Base-by-base conservation (phyloP, 257 asterid species). In the Rubia yunnanensis region DNA sequence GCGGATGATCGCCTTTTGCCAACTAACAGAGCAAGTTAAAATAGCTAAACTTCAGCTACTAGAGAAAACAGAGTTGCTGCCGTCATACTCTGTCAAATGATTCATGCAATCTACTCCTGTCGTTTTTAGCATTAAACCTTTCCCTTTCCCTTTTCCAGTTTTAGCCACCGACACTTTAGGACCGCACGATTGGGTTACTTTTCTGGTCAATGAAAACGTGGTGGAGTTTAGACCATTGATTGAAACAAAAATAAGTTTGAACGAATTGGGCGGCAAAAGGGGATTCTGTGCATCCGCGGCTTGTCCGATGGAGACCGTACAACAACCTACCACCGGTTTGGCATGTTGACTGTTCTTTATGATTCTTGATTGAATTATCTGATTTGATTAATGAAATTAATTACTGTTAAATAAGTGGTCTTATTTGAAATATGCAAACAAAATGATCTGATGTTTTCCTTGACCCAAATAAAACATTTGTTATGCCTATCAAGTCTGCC, bases 111-210 rank as follows among this genome's bases (percentile, higher is more conserved):
- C 69, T 31, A 23, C 24, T 32, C 6, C 60, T 17, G 64, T 65
- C 67, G 24, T 50, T 50, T n/a, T 18, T n/a, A 50, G 57, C 59
- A 5, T 11, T 11, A 2, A n/a, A 55, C 24, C 64, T 56, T n/a
- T 34, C 44, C 20, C 5, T 22, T 18, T 75, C 56, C 75, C 56
- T 41, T n/a, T n/a, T n/a, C n/a, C n/a, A n/a, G n/a, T n/a, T n/a
- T n/a, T 57, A 46, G 46, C 79, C 85, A 85, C 87, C 87, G 92
- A 83, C 89, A 83, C 81, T 70, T 75, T 70, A 57, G 52, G 36
- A 56, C 66, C 87, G 77, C 71, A 62, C 0, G 84, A 79, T 83
- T 35, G 61, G 22, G 11, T 22, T 7, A 7, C 4, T 11, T 27
- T 23, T 50, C 7, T 5, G 2, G 11, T 34, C 13, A 20, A 2